Percentiles rank a stretch among this genome's conserved stretches.
Evolutionary conservation across 202 grass and related monocot species (phyloP).

Genomic region (Hordeum pubiflorum): DNA sequence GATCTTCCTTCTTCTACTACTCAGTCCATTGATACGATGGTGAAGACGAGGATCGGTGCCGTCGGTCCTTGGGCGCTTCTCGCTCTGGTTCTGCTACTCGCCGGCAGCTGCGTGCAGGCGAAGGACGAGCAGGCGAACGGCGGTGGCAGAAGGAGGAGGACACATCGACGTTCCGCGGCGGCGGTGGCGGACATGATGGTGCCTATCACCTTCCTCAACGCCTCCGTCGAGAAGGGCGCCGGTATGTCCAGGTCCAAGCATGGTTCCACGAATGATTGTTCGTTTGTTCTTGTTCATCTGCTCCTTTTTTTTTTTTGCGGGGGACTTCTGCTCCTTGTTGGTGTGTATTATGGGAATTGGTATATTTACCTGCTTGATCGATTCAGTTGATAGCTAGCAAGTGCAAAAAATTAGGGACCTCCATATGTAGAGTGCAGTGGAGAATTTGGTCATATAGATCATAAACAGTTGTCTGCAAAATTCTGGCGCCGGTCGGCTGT

Average conservation of each 20-base stretch:
- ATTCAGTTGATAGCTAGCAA: background rate
- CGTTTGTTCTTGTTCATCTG: background rate
- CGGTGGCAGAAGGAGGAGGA: background rate
- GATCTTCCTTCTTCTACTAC: background rate
- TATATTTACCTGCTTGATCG: background rate
- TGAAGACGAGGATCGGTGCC: background rate
- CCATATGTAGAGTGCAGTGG: background rate
- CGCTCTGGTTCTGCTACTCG: background rate
- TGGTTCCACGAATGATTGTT: background rate
- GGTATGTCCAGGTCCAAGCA: constrained; percentile 27
- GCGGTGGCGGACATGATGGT: constrained; percentile 32
- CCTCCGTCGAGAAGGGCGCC: constrained; percentile 50
- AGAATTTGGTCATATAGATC: fast-evolving
- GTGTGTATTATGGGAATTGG: background rate
- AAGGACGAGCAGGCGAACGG: background rate
- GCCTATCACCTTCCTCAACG: constrained; percentile 56
- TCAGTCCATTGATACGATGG: background rate
- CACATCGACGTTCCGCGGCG: background rate
- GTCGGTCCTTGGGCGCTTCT: background rate
- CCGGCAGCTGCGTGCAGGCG: background rate
- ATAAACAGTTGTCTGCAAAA: too few relatives aligned
- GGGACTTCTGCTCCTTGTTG: background rate
- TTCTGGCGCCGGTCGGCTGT: too few relatives aligned
- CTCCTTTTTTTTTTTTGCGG: background rate
- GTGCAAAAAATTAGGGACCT: too few relatives aligned